A percentile compares a stretch with the other conserved stretches of the same genome.
Conservation (phyloP, 108 stramenopile species). For the Aurantiochytrium sp. region DNA sequence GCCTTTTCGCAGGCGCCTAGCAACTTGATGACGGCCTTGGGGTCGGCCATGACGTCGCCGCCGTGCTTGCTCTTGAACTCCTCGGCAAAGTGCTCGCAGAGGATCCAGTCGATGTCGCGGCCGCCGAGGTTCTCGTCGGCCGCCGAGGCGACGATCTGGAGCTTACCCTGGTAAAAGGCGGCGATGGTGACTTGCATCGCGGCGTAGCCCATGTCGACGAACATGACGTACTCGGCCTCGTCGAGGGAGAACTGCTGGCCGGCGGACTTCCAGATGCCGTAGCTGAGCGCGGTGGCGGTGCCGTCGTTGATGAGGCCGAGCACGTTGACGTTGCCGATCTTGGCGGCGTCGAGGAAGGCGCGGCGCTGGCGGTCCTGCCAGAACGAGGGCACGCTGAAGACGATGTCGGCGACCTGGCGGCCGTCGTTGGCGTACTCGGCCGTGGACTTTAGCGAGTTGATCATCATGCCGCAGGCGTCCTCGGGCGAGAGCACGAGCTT, state of each 20-base stretch:
- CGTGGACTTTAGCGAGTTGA: constrained; percentile 78
- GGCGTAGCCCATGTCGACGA: constrained; percentile 41
- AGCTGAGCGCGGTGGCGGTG: constrained; percentile 90
- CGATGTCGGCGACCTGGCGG: constrained; percentile 80
- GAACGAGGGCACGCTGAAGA: constrained; percentile 86
- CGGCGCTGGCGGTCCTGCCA: constrained; percentile 87
- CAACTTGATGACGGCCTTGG: constrained; percentile 85
- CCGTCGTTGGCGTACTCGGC: constrained; percentile 59
- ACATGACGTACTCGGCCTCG: constrained; percentile 75
- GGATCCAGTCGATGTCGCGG: constrained; percentile 78
- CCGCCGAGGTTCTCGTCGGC: constrained; percentile 82
- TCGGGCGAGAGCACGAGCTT: constrained; percentile 68
- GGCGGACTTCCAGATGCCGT: constrained; percentile 96
- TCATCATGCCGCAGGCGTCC: constrained; percentile 80
- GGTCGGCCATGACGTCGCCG: constrained; percentile 67
- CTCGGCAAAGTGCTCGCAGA: constrained; percentile 80
- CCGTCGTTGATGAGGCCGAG: constrained; percentile 89
- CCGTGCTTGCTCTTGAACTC: constrained; percentile 82
- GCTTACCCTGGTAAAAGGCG: constrained; percentile 81
- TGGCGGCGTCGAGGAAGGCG: constrained; percentile 79
- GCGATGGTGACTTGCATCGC: constrained; percentile 72
- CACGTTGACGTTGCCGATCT: constrained; percentile 80
- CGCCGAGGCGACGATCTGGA: constrained; percentile 72
- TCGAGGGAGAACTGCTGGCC: constrained; percentile 78
- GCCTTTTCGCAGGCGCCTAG: constrained; percentile 88